Evolutionary conservation across 441 rosid genomes (phyloP).

Genomic region (Croton laevigatus): DNA sequence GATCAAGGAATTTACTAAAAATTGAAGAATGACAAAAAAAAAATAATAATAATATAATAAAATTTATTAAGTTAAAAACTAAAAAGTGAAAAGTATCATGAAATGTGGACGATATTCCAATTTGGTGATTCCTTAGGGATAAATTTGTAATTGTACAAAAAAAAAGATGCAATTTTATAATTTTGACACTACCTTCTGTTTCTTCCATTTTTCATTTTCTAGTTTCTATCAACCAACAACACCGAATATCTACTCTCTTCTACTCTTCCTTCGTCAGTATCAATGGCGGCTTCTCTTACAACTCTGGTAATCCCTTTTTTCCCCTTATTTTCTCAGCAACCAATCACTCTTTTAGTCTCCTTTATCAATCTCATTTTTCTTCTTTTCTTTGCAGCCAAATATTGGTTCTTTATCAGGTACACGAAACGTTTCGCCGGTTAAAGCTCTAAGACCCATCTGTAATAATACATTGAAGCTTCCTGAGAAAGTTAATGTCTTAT

Average conservation of each 20-base stretch:
- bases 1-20: no score
- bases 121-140: not conserved
- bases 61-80: no score
- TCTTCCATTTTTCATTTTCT: not conserved
- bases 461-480: conserved; percentile 28
- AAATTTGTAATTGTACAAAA: conserved; percentile 3
- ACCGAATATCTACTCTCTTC: not conserved
- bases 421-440: conserved; percentile 33
- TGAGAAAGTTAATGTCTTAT: conserved; percentile 25
- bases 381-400: conserved; percentile 41
- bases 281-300: conserved; percentile 59
- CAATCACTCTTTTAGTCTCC: not conserved
- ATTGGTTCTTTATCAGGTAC: conserved; percentile 44
- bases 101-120: not conserved
- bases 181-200: not conserved
- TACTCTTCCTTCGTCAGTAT: not conserved
- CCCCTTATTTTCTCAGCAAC: not conserved
- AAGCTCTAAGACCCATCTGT: conserved; percentile 24
- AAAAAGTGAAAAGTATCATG: no score
- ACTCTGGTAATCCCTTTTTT: conserved; percentile 39
- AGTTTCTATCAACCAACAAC: no score
- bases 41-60: no score
- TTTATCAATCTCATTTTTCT: not conserved
- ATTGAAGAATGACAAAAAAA: no score
- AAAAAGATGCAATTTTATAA: not conserved